Conservation (phyloP, 768 basidiomycete species). For the Calocybe indica region DNA sequence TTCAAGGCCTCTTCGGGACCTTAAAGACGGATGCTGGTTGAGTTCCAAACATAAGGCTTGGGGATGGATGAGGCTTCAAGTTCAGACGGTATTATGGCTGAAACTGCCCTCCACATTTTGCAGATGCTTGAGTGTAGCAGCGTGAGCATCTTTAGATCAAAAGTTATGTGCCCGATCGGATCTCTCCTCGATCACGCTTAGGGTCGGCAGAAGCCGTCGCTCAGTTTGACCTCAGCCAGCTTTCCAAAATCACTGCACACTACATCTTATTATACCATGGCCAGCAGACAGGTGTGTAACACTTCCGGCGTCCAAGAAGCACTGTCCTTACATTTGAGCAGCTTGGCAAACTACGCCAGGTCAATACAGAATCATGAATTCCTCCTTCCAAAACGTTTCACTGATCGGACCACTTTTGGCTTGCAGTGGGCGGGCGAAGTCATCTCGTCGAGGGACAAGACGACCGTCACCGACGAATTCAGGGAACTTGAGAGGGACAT, state of each 20-base stretch:
- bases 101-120: too few species aligned
- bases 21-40: too few species aligned
- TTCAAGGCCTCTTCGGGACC: too few species aligned
- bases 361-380: constrained; percentile 21
- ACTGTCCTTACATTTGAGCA: constrained; percentile 18
- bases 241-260: constrained; percentile 4
- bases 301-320: background rate
- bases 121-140: too few species aligned
- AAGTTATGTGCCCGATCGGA: constrained; percentile 9
- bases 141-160: too few species aligned
- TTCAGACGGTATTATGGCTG: too few species aligned
- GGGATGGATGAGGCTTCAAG: too few species aligned
- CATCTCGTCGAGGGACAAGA: constrained; percentile 80
- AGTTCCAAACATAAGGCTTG: too few species aligned
- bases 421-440: constrained; percentile 85
- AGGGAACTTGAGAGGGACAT: constrained; percentile 79
- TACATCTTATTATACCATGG: constrained; percentile 32
- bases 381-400: constrained; percentile 2
- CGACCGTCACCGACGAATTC: constrained; percentile 72
- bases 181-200: constrained; percentile 10
- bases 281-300: constrained; percentile 55
- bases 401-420: constrained; percentile 26
- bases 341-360: constrained; percentile 79
- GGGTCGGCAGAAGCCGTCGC: constrained; percentile 3
- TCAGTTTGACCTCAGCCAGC: background rate